phyloP scores from a whole-genome alignment of 345 rosid genomes.

The Linum lewisii region DNA sequence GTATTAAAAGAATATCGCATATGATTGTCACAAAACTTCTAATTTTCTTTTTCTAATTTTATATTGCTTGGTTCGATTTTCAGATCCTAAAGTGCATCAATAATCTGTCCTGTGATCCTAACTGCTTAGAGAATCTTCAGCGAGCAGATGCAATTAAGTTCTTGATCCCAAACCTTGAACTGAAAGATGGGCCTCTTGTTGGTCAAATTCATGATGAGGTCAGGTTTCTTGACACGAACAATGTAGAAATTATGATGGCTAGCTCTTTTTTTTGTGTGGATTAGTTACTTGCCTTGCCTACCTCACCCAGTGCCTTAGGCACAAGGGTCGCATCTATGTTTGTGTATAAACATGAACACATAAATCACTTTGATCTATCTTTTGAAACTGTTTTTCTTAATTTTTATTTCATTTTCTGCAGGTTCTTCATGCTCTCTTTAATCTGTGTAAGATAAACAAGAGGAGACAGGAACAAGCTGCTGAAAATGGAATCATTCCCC shows the following conservation, averaged over 20 bases:
- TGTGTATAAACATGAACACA: background rate
- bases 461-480: slow-evolving; percentile 99
- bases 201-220: slow-evolving; percentile 85
- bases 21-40: background rate
- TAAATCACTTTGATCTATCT: background rate
- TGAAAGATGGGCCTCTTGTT: slow-evolving; percentile 78
- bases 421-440: slow-evolving; percentile 95
- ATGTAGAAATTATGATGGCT: background rate
- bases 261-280: too few species aligned
- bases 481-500: slow-evolving; percentile 97
- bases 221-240: background rate
- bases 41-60: background rate
- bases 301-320: too few species aligned
- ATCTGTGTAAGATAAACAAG: slow-evolving; percentile 97
- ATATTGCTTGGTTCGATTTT: slow-evolving; percentile 13
- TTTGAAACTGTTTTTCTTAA: background rate
- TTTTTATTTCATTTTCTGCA: slow-evolving; percentile 21
- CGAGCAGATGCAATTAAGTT: slow-evolving; percentile 91
- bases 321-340: too few species aligned
- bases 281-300: too few species aligned
- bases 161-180: slow-evolving; percentile 91
- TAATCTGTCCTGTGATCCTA: slow-evolving; percentile 84
- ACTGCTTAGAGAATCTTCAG: slow-evolving; percentile 94
- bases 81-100: slow-evolving; percentile 84
- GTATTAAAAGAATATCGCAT: slow-evolving; percentile 24